A percentile compares a stretch with the other conserved stretches of the same genome.
Evolutionary conservation across 345 rosid species (phyloP).

Genomic region (Rhizophora mangle): DNA sequence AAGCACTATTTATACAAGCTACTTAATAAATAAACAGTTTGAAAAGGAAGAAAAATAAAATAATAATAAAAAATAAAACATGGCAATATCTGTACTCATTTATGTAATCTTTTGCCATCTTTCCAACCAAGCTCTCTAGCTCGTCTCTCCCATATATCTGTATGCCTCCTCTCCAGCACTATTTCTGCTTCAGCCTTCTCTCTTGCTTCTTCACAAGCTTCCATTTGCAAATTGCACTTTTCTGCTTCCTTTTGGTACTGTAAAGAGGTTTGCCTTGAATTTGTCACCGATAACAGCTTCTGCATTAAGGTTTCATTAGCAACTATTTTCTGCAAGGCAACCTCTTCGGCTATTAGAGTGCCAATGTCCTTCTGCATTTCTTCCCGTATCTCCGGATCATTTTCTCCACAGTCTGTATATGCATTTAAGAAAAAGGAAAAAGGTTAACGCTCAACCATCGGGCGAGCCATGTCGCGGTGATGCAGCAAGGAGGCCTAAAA

Average conservation of each 20-base stretch:
- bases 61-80: neutral
- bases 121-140: slow-evolving; percentile 39
- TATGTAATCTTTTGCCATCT: slow-evolving; percentile 4
- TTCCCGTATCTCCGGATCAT: slow-evolving; percentile 28
- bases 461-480: too few relatives aligned
- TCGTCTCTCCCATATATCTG: slow-evolving; percentile 41
- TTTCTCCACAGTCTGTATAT: slow-evolving; percentile 33
- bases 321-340: slow-evolving; percentile 32
- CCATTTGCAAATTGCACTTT: slow-evolving; percentile 37
- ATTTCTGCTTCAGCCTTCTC: slow-evolving; percentile 38
- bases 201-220: slow-evolving; percentile 41
- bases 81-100: neutral
- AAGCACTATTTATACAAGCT: neutral
- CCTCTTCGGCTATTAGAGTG: slow-evolving; percentile 38
- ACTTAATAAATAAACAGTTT: neutral
- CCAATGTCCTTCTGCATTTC: slow-evolving; percentile 37
- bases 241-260: slow-evolving; percentile 44
- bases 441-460: too few relatives aligned
- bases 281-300: slow-evolving; percentile 9
- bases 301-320: slow-evolving; percentile 33
- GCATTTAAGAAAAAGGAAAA: neutral
- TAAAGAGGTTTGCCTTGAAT: slow-evolving; percentile 18
- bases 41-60: neutral
- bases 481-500: too few relatives aligned
- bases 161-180: slow-evolving; percentile 28